Percentiles rank a stretch among this genome's conserved stretches.
Evolutionary conservation across 805 yeast species (phyloP).

Genomic region (fission yeast (Schizosaccharomyces pombe)): ASM294v3 CU329670.1:3417001-3417500

Average conservation of each 20-base stretch:
- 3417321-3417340: neutral
- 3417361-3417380: neutral
- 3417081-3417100: too few relatives aligned
- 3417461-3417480: neutral
- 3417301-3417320: neutral
- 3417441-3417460: neutral
- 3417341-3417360: neutral
- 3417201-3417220: neutral
- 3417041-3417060: too few relatives aligned
- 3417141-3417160: neutral
- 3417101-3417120: too few relatives aligned
- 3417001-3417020: neutral
- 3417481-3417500: neutral
- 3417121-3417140: too few relatives aligned
- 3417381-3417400: neutral
- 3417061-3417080: too few relatives aligned
- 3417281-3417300: neutral
- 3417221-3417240: neutral
- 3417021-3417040: neutral
- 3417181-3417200: neutral
- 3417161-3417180: neutral
- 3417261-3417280: neutral
- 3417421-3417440: neutral
- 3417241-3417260: neutral
- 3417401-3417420: neutral